These are phyloP conservation scores for Coemansia sp. DNA, from an alignment of 192 early-diverging fungal species.

Conservation along the genomic window DNA sequence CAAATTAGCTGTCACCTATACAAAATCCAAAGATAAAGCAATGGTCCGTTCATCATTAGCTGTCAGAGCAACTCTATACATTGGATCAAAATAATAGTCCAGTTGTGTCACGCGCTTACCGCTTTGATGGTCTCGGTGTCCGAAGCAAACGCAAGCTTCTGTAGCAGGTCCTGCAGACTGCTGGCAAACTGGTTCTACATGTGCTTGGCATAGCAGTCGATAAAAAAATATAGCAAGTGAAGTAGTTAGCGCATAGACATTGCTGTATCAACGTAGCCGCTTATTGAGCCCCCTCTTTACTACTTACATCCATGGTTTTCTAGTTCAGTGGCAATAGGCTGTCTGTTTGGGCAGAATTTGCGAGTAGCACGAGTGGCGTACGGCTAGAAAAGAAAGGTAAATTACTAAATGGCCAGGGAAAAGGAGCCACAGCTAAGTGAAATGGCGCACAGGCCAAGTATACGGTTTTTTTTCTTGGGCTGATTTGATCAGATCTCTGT, in stretches of 20 bases:
- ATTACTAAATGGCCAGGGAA: not conserved
- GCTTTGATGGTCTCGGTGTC: constrained; percentile 61
- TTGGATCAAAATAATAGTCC: not conserved
- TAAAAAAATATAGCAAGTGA: not conserved
- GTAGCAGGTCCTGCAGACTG: constrained; percentile 60
- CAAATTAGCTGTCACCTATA: constrained; percentile 66
- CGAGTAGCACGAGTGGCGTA: not conserved
- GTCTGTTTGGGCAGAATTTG: not conserved
- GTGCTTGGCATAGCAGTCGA: not conserved
- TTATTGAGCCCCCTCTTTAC: not conserved
- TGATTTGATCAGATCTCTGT: not conserved
- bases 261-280: not conserved
- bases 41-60: not conserved
- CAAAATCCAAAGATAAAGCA: not conserved
- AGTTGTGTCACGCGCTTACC: constrained; percentile 16
- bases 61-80: not conserved
- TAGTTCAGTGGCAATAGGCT: not conserved
- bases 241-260: not conserved
- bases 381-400: not conserved
- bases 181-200: constrained; percentile 61
- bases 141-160: constrained; percentile 58
- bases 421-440: not conserved
- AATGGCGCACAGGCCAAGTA: not conserved
- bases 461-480: not conserved
- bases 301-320: constrained; percentile 21